Percentiles rank a stretch among this genome's conserved stretches.
Conservation (phyloP, 202 grass and related monocot genomes). For the Setaria italica region DNA sequence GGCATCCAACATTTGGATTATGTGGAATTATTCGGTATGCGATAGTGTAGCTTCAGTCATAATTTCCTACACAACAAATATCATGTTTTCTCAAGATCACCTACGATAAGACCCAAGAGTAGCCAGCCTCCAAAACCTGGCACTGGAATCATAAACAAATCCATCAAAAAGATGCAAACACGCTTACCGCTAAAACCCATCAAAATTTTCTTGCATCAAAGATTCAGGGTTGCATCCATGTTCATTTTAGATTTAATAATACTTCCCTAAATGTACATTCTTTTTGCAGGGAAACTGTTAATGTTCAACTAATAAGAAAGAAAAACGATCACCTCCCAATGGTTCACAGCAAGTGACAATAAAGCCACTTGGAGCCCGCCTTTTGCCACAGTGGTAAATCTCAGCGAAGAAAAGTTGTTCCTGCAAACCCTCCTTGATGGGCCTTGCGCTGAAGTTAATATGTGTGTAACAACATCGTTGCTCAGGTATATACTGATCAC, state of each 20-base stretch:
- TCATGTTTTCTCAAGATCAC: not conserved
- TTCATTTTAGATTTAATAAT: not conserved
- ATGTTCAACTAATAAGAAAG: not conserved
- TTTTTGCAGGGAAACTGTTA: not conserved
- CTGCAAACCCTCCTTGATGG: not conserved
- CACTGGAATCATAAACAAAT: not conserved
- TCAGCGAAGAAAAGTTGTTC: constrained; percentile 31
- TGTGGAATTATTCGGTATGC: not conserved
- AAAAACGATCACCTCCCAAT: not conserved
- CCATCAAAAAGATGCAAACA: not conserved
- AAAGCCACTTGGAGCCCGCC: not conserved
- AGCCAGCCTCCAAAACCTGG: not conserved
- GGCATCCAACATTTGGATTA: not conserved
- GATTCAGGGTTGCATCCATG: not conserved
- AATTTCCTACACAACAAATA: not conserved
- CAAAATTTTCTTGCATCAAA: no score
- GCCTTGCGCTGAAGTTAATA: not conserved
- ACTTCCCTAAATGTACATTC: not conserved
- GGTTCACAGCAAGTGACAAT: constrained; percentile 12
- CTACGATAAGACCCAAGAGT: not conserved
- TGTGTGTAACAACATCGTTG: constrained; percentile 2
- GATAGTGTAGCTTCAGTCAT: not conserved
- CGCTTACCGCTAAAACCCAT: no score
- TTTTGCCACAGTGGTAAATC: not conserved
- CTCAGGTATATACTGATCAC: not conserved